These are phyloP conservation scores for Breviolum minutum DNA, from an alignment of 73 alveolate genomes.

Conservation along the genomic window DNA sequence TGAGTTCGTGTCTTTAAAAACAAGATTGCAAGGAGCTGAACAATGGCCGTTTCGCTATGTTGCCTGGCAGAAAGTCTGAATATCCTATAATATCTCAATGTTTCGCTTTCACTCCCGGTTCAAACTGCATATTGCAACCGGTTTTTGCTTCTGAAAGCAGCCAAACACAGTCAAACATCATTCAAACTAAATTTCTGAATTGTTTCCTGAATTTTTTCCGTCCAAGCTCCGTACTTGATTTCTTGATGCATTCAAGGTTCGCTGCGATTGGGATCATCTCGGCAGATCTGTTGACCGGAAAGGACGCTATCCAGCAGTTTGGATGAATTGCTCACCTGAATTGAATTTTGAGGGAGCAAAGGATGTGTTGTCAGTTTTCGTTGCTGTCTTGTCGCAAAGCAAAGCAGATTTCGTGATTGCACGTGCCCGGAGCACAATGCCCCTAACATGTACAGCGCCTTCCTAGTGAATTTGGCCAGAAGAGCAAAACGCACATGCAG, in stretches of 20 bases:
- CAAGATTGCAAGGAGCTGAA: slow-evolving; percentile 1
- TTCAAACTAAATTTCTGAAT: background rate
- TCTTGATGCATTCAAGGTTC: background rate
- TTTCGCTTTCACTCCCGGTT: background rate
- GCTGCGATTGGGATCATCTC: slow-evolving; percentile 47
- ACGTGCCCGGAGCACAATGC: too few relatives aligned
- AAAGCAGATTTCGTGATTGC: too few relatives aligned
- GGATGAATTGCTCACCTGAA: background rate
- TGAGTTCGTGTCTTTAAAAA: background rate
- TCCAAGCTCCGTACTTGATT: background rate
- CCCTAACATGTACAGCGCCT: too few relatives aligned
- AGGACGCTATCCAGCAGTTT: slow-evolving; percentile 1
- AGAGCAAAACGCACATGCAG: too few relatives aligned
- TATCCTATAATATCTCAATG: too few relatives aligned
- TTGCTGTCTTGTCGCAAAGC: background rate
- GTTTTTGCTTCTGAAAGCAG: background rate
- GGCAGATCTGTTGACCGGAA: slow-evolving; percentile 37
- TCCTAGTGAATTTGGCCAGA: too few relatives aligned
- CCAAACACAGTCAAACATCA: background rate
- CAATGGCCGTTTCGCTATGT: slow-evolving; percentile 70
- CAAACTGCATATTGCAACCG: background rate
- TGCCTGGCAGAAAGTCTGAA: background rate
- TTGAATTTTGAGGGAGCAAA: background rate
- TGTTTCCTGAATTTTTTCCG: background rate
- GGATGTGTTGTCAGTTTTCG: background rate